phyloP scores from a whole-genome alignment of 495 filamentous ascomycete genomes.

The Penicilliopsis zonata region DNA sequence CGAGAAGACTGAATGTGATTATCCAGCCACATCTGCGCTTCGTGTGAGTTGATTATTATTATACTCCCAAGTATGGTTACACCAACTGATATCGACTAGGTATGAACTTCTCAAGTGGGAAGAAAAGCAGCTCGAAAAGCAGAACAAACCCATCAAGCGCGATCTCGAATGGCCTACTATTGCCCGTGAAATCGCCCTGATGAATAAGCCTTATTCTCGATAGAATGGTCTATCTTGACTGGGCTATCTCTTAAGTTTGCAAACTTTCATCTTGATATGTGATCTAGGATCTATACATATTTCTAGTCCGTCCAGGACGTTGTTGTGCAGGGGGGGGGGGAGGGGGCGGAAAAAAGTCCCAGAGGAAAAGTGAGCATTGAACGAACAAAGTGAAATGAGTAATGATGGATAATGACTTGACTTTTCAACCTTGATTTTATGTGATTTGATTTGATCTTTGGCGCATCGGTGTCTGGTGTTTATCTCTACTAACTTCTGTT shows the following conservation, averaged over 20 bases:
- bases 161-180: slow-evolving; percentile 89
- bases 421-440: too few species aligned
- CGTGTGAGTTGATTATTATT: slow-evolving; percentile 28
- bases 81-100: too few species aligned
- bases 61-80: background rate
- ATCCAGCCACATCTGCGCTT: slow-evolving; percentile 62
- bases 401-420: too few species aligned
- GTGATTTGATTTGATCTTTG: too few species aligned
- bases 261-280: slow-evolving; percentile 1
- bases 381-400: background rate
- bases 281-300: background rate
- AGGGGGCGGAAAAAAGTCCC: too few species aligned
- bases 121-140: slow-evolving; percentile 44
- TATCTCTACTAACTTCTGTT: background rate
- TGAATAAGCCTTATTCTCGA: slow-evolving; percentile 84
- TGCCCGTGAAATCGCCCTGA: slow-evolving; percentile 78
- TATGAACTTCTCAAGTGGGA: slow-evolving; percentile 86
- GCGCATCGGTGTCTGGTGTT: background rate
- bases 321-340: too few species aligned
- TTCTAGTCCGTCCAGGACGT: too few species aligned
- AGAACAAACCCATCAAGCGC: slow-evolving; percentile 39
- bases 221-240: too few species aligned
- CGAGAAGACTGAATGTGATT: slow-evolving; percentile 70
- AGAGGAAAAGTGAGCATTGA: background rate
- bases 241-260: too few species aligned